phyloP scores from a whole-genome alignment of 2,329 filamentous ascomycete species.

The Cladophialophora immunda region DNA sequence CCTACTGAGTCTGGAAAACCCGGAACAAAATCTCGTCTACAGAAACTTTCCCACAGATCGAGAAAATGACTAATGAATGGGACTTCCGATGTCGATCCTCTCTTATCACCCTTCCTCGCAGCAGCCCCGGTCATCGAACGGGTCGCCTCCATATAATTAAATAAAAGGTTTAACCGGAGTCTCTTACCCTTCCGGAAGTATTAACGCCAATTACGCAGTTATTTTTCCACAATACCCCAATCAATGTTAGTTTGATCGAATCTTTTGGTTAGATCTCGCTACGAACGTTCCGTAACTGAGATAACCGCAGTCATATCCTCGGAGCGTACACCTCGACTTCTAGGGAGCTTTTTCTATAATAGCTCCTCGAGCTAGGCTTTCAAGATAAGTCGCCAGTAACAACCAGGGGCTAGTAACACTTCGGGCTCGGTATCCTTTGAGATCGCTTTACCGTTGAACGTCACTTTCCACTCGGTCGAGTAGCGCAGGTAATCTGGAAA shows the following conservation, averaged over 20 bases:
- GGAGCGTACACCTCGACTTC: constrained; percentile 18
- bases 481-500: constrained; percentile 16
- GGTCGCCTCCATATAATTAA: constrained; percentile 15
- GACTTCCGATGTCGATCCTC: constrained; percentile 5
- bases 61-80: too few relatives aligned
- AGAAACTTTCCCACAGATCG: too few relatives aligned
- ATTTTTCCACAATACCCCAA: constrained; percentile 15
- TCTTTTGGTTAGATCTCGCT: constrained; percentile 16
- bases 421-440: constrained; percentile 19
- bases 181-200: constrained; percentile 23
- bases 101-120: constrained; percentile 15
- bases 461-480: constrained; percentile 28
- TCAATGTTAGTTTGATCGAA: constrained; percentile 16
- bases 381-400: constrained; percentile 16
- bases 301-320: constrained; percentile 19
- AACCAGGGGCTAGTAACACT: constrained; percentile 5
- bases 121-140: neutral
- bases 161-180: constrained; percentile 18
- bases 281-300: constrained; percentile 17
- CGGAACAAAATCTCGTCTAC: too few relatives aligned
- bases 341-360: constrained; percentile 8
- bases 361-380: constrained; percentile 19
- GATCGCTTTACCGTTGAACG: constrained; percentile 14
- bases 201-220: constrained; percentile 13
- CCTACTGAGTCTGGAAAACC: too few relatives aligned